Evolutionary conservation across 805 yeast species (phyloP), one percentile per base, ranked within the genome.

Genomic region (Yarrowia sp.): DNA sequence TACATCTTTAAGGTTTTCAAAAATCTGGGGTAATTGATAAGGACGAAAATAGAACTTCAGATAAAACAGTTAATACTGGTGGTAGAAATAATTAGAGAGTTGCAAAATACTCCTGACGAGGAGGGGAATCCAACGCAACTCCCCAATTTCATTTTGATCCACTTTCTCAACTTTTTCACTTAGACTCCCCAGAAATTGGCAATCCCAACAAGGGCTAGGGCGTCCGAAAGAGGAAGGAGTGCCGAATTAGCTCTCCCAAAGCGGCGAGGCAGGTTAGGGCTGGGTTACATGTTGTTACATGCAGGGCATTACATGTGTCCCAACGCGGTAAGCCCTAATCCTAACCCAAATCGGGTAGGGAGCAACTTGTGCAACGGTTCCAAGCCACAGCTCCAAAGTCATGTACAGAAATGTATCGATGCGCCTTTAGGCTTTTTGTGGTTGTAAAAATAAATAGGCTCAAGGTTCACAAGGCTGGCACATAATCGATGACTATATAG

Each of bases 211-310:
- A 48, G 54, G 54, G 38, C 26, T 28, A 32, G 38, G 54, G 28
- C 36, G 16, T 21, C 54, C 26, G 5, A 32, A 48, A 21, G 9
- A 32, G 54, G 54, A 48, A 48, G 54, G 54, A 32, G 54, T 48
- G 26, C 54, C 54, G 54, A 32, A 48, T 30, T 38, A 14, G 7
- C 5, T 2, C 7, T 48, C 54, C 54, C 59, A 51, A 35, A 16
- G 6, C 10, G 11, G 16, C 17, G 10, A 1, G 59, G 43, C 12
- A 51, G 30, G 30, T 26, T 26, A 26, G 30, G 30, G 30, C 30
- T 26, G 30, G 30, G 9, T 51, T 51, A 51, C 59, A 51, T 51
- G 59, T 51, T 51, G 59, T 51, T 51, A 51, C 59, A 51, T 51
- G 59, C 59, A 51, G 59, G 59, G 43, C 11, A 10, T 22, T 51